Conservation (phyloP, 257 asterid genomes). For the Schizonepeta tenuifolia region DNA sequence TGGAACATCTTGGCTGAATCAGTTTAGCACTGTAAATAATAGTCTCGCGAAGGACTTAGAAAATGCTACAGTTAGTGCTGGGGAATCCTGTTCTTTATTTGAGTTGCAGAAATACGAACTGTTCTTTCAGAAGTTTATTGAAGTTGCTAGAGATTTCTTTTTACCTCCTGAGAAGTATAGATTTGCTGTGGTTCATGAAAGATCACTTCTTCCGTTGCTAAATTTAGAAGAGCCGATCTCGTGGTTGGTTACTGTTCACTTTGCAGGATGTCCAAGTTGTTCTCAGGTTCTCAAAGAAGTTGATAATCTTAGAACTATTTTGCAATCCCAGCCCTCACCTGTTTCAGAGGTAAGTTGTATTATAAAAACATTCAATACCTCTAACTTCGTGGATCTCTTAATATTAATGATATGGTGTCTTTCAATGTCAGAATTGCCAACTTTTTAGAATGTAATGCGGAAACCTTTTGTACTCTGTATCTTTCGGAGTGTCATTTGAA, state of each 20-base stretch:
- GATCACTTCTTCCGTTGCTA: constrained; percentile 65
- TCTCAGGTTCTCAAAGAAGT: constrained; percentile 63
- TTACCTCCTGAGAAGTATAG: constrained; percentile 79
- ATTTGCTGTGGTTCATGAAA: constrained; percentile 71
- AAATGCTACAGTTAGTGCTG: constrained; percentile 45
- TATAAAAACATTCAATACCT: constrained; percentile 26
- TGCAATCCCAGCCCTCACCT: constrained; percentile 61
- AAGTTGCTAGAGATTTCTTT: constrained; percentile 66
- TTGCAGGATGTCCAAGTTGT: constrained; percentile 75
- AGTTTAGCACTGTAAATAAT: constrained; percentile 52
- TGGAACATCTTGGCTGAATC: constrained; percentile 51
- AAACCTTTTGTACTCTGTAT: not conserved
- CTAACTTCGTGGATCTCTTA: constrained; percentile 31
- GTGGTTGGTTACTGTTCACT: constrained; percentile 62
- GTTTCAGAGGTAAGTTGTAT: constrained; percentile 71
- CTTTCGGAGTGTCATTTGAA: constrained; percentile 20
- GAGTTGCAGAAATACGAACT: constrained; percentile 64
- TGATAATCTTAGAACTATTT: constrained; percentile 61
- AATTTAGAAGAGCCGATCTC: constrained; percentile 61
- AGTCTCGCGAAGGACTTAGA: constrained; percentile 49
- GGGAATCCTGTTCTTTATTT: constrained; percentile 53
- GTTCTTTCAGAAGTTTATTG: constrained; percentile 64
- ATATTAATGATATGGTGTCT: constrained; percentile 8
- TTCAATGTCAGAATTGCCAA: not conserved
- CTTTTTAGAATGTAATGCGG: not conserved